Evolutionary conservation across 2,329 filamentous ascomycete species (phyloP).

Genomic region (Phaeosphaeria sp.): DNA sequence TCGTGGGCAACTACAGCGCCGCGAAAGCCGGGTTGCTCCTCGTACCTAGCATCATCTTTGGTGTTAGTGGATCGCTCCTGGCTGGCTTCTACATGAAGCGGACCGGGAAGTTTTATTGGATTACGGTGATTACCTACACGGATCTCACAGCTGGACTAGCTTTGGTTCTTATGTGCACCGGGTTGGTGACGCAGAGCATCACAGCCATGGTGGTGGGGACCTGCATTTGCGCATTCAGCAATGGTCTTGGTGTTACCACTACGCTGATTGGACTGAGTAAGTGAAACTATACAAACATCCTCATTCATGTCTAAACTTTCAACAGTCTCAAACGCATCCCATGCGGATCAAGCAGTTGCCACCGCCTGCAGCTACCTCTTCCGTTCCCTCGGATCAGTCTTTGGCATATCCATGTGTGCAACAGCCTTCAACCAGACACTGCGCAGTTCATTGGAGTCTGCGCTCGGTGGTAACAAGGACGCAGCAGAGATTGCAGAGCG

Average conservation of each 20-base stretch:
- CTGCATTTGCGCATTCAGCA: constrained; percentile 60
- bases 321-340: constrained; percentile 70
- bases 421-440: constrained; percentile 76
- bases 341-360: constrained; percentile 74
- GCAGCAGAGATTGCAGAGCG: constrained; percentile 71
- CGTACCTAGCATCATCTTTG: constrained; percentile 68
- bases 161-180: constrained; percentile 65
- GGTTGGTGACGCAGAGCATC: constrained; percentile 58
- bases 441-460: constrained; percentile 61
- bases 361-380: constrained; percentile 84
- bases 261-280: constrained; percentile 71
- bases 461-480: constrained; percentile 64
- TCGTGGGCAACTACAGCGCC: constrained; percentile 69
- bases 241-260: constrained; percentile 70
- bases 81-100: constrained; percentile 72
- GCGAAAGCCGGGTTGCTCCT: constrained; percentile 70
- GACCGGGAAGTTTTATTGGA: constrained; percentile 74
- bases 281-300: constrained; percentile 21
- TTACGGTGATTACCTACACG: constrained; percentile 66
- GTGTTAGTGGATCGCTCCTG: constrained; percentile 69
- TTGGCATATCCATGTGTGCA: constrained; percentile 72
- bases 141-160: constrained; percentile 62
- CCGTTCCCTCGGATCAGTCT: constrained; percentile 71
- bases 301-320: neutral
- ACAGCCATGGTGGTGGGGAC: constrained; percentile 65